Evolutionary conservation across 2,329 filamentous ascomycete species (phyloP), one percentile per base, ranked within the genome.

Genomic region (Xylaria sp.): DNA sequence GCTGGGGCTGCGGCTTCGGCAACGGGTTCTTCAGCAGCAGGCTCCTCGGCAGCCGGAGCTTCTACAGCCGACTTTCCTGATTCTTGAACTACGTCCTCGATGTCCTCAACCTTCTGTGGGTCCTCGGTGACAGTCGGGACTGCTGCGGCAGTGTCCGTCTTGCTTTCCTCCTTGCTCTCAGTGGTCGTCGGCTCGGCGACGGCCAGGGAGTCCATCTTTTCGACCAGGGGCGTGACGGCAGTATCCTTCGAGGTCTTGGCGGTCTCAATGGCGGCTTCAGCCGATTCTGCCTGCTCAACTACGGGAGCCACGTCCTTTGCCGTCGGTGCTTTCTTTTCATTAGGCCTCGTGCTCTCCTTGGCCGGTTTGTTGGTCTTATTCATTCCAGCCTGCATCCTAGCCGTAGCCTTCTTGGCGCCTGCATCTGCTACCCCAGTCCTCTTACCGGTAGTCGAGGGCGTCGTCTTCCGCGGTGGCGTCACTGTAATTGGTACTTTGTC

Each of bases 401-500:
- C 45, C 13, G 52, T 49, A 1, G 59, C 55, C 54, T 67, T 70
- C 58, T 65, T 69, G n/a, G n/a, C n/a, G n/a, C n/a, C n/a, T n/a
- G n/a, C 48, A 18, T 67, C 64, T 37, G 60, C 66, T 6, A 42
- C 22, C 2, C 56, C 56, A 7, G 46, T 38, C 47, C 59, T 68
- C 39, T 58, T 64, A 16, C 54, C 34, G 7, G 56, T 44, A 13
- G 54, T 43, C 11, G 49, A 11, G 2, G 62, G 52, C 11, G 57
- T 45, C 57, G 21, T 60, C 59, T 74, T 81, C 52, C 75, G 73
- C 0, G 81, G 80, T 2, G 82, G 80, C 0, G 81, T 81, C 0
- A 72, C 60, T 1, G 77, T 72, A 11, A 26, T 11, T 11, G 11
- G 6, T 1, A 69, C 69, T 72, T 89, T 91, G 4, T 90, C 87